Base-by-base conservation (phyloP, 164 flowering plant genomes). In the Stephania japonica region DNA sequence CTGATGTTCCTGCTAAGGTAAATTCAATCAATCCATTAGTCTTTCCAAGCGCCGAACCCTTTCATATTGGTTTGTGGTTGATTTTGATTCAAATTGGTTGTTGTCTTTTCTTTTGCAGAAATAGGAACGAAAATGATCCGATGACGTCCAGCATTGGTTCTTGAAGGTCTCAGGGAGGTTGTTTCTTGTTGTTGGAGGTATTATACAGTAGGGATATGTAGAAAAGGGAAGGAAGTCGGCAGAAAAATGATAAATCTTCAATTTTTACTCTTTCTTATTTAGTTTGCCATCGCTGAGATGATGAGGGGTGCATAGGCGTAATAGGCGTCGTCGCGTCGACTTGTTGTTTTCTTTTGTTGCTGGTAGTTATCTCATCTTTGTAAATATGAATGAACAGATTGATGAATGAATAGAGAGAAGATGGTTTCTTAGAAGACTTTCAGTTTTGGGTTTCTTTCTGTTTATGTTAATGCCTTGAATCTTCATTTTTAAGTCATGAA, bases 1-100 rank as follows among this genome's bases (percentile, higher is more conserved):
- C 82, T 56, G 91, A 89, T 63, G 27, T 66, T 64, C 74, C 77
- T 8, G 82, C 84, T 8, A 71, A 80, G 67, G 81, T 80, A 59
- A 59, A 83, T 53, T 43, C 78, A 24, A 32, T 32, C 38, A 32
- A 32, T 4, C 4, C 3, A 32, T 32, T 32, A 32, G 38, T 32
- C 38, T 32, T 32, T 32, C 4, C 3, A 32, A 32, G 38, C 38
- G 4, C n/a, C n/a, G n/a, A n/a, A n/a, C n/a, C n/a, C n/a, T n/a
- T n/a, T n/a, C n/a, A n/a, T n/a, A n/a, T n/a, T n/a, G n/a, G n/a
- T 4, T 1, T 32, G n/a, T 19, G 47, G n/a, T 43, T n/a, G 44
- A 26, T 67, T 9, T 73, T 4, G 38, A 70, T 32, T 53, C 11
- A 26, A 53, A 19, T 32, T 32, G 38, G 38, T 1, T 32, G 38